Base-by-base conservation (phyloP, 805 yeast species). In the Metschnikowia borealis region DNA sequence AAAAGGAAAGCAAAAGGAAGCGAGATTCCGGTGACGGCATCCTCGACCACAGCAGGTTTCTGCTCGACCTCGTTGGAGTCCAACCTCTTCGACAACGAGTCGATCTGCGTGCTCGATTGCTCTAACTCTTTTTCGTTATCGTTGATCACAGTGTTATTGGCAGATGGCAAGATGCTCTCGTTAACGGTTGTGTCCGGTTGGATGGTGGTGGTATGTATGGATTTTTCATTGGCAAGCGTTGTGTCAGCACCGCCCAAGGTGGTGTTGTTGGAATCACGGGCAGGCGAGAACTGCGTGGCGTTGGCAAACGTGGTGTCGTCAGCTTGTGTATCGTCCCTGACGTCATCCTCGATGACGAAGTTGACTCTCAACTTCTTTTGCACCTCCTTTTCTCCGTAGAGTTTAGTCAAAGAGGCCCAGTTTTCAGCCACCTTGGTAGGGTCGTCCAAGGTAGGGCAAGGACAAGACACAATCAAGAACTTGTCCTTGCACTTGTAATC, bases 401-500 rank as follows among this genome's bases (percentile, higher is more conserved):
- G 78, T 34, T 78, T 65, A 65, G 85, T 91, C 64, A 89, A 77
- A 49, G 78, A 72, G n/a, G 85, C 63, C 97, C 97, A 90, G 60
- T 79, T 70, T 44, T 84, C 85, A 45, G 88, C 79, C 46, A 88
- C 85, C 59, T 67, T 74, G 26, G 78, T 62, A 39, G 79, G 73
- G 47, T 81, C 83, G 54, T 78, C 78, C 54, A 80, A 67, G 50
- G 76, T 79, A 15, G 86, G 83, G 53, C 89, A 81, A 44, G 96
- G 95, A 57, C 90, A 78, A 26, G 95, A 82, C 59, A 91, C 91
- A 53, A 94, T 83, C 62, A 92, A 81, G 68, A 94, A 94, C 73
- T 94, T 94, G 71, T 94, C 98, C 67, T 84, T 87, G 70, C 96
- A 87, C 69, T 84, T 85, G 71, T 78, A 82, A 63, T 83, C 89